A percentile compares a stretch with the other conserved stretches of the same genome.
Evolutionary conservation across 257 asterid genomes (phyloP).

Genomic region (Solanum virginianum): DNA sequence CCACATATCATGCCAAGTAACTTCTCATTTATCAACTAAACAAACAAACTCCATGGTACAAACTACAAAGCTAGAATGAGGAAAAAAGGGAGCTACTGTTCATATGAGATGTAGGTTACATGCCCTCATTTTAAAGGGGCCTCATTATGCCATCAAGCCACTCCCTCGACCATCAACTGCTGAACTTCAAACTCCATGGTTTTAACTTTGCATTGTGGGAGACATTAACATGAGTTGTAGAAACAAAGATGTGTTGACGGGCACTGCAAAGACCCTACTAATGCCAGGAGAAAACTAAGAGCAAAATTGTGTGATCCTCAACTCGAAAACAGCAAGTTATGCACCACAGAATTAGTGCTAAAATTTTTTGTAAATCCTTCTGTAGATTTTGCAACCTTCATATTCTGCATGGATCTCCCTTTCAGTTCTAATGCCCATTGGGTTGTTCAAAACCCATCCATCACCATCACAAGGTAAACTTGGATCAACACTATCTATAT

Average conservation of each 20-base stretch:
- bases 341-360: not conserved
- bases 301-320: not conserved
- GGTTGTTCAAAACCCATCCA: slow-evolving; percentile 81
- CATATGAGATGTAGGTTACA: not conserved
- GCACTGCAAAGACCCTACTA: not conserved
- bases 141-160: not conserved
- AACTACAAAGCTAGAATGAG: not conserved
- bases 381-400: slow-evolving; percentile 67
- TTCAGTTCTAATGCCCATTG: slow-evolving; percentile 84
- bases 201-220: not conserved
- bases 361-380: slow-evolving; percentile 61
- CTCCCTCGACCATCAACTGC: not conserved
- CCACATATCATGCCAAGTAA: not conserved
- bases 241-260: not conserved
- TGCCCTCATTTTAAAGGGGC: not conserved
- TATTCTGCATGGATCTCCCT: slow-evolving; percentile 84
- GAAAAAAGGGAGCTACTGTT: not conserved
- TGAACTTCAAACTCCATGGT: not conserved
- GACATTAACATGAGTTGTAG: not conserved
- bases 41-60: not conserved
- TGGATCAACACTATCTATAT: slow-evolving; percentile 28
- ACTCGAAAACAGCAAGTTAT: not conserved
- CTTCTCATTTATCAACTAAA: not conserved
- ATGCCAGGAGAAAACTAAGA: not conserved
- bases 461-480: slow-evolving; percentile 36